A percentile compares a stretch with the other conserved stretches of the same genome.
Conservation (phyloP, 768 basidiomycete species). For the Melanogaster broomeanus region DNA sequence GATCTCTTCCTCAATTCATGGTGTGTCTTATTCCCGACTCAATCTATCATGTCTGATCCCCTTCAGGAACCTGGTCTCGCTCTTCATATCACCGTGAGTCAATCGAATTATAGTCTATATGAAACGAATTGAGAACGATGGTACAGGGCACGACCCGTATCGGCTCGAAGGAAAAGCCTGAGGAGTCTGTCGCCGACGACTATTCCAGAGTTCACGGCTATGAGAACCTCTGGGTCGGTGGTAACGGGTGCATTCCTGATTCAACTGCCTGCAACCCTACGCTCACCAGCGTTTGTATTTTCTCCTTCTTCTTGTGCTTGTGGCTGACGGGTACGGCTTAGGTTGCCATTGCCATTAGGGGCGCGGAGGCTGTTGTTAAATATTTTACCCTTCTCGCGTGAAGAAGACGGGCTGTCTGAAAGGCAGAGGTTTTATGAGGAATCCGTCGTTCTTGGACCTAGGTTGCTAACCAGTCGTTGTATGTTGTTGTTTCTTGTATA, state of each 20-base stretch:
- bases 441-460: too few species aligned
- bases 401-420: too few species aligned
- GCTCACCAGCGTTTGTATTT: neutral
- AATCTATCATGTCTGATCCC: neutral
- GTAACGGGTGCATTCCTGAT: slow-evolving; percentile 28
- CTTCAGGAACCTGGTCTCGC: slow-evolving; percentile 4
- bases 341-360: neutral
- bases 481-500: too few species aligned
- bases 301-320: too few species aligned
- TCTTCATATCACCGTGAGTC: neutral
- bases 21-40: neutral
- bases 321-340: neutral
- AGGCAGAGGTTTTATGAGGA: too few species aligned
- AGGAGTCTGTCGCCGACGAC: slow-evolving; percentile 25
- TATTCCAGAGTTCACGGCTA: slow-evolving; percentile 19
- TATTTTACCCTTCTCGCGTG: too few species aligned
- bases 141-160: neutral
- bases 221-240: slow-evolving; percentile 35
- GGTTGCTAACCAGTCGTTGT: too few species aligned
- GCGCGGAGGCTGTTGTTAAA: neutral
- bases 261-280: slow-evolving; percentile 26
- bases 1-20: slow-evolving; percentile 8
- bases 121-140: too few species aligned
- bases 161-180: slow-evolving; percentile 17
- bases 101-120: too few species aligned